Evolutionary conservation across 208 protist species (phyloP).

Genomic region (Wallacemonas sp.): DNA sequence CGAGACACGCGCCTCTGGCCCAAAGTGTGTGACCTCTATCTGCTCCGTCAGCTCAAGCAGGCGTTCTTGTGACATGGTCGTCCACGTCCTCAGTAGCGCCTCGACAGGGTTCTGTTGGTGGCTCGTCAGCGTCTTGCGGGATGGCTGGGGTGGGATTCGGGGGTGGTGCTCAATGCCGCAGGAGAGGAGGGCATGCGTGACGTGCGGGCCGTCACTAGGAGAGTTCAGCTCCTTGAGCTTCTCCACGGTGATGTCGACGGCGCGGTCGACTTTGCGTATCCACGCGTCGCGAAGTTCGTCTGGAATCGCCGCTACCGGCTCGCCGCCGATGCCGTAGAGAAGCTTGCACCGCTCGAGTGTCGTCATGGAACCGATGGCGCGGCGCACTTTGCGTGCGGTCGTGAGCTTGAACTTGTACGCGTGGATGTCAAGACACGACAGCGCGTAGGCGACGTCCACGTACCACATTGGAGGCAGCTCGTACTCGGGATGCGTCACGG

Average conservation of each 20-base stretch:
- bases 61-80: conserved; percentile 60
- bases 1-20: conserved; percentile 41
- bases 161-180: conserved; percentile 71
- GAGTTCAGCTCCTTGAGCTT: conserved; percentile 58
- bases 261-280: conserved; percentile 57
- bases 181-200: conserved; percentile 76
- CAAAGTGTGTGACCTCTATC: conserved; percentile 67
- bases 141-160: conserved; percentile 51
- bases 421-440: conserved; percentile 67
- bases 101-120: conserved; percentile 72
- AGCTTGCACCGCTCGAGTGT: conserved; percentile 75
- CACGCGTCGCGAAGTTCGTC: conserved; percentile 50
- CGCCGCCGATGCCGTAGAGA: conserved; percentile 70
- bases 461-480: conserved; percentile 68
- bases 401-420: conserved; percentile 84
- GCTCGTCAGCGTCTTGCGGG: conserved; percentile 13
- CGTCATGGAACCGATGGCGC: conserved; percentile 46
- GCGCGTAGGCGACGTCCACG: conserved; percentile 75
- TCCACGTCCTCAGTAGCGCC: conserved; percentile 75
- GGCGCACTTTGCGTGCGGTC: conserved; percentile 59
- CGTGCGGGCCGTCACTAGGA: conserved; percentile 65
- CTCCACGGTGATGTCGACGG: conserved; percentile 45
- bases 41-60: conserved; percentile 79
- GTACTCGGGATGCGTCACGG: conserved; percentile 22
- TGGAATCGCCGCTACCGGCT: conserved; percentile 38